phyloP scores from a whole-genome alignment of 495 filamentous ascomycete species.

The Neurospora sp. region DNA sequence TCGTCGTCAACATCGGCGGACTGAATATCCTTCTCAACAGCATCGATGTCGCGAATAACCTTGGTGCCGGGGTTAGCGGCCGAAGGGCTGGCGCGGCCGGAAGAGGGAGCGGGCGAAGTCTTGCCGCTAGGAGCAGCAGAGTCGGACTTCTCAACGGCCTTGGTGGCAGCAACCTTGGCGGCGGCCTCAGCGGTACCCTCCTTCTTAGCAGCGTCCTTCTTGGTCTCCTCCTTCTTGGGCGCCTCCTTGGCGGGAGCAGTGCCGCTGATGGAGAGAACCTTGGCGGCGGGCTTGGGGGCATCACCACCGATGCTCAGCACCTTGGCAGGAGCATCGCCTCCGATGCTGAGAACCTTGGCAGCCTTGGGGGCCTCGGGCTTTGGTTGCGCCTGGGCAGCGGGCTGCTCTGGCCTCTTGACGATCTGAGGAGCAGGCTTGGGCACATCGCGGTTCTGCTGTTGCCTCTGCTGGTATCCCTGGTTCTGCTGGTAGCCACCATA shows the following conservation, averaged over 20 bases:
- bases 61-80: conserved; percentile 41
- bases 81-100: conserved; percentile 65
- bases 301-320: conserved; percentile 42
- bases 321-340: conserved; percentile 23
- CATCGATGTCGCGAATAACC: conserved; percentile 60
- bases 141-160: conserved; percentile 76
- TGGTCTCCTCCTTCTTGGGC: conserved; percentile 32
- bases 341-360: conserved; percentile 50
- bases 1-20: conserved; percentile 83
- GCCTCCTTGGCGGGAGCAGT: conserved; percentile 28
- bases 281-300: conserved; percentile 43
- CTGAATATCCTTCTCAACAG: conserved; percentile 71
- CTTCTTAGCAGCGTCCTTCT: conserved; percentile 29
- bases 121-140: conserved; percentile 62
- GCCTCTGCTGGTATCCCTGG: conserved; percentile 47
- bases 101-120: conserved; percentile 66
- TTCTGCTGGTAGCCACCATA: conserved; percentile 33
- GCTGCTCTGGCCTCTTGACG: conserved; percentile 49
- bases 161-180: conserved; percentile 47
- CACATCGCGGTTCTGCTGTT: conserved; percentile 42
- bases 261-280: conserved; percentile 58
- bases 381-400: conserved; percentile 25
- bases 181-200: conserved; percentile 45
- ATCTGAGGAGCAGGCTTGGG: conserved; percentile 53
- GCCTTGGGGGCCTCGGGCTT: conserved; percentile 34